phyloP scores from a whole-genome alignment of 176 grass and related monocot genomes.

The Aechmea fasciata region DNA sequence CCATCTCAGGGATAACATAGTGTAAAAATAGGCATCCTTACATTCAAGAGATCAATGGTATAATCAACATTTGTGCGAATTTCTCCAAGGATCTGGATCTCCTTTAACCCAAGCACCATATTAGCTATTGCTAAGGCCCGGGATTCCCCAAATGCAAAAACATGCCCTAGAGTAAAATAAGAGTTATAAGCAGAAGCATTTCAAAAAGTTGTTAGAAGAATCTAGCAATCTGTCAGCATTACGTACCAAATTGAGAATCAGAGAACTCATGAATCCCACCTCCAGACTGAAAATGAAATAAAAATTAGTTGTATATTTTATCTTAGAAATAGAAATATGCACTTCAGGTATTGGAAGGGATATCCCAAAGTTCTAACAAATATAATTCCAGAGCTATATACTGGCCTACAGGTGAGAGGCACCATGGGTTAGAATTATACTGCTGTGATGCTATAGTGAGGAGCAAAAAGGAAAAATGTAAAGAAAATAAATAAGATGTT shows the following conservation, averaged over 20 bases:
- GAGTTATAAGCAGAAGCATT: constrained; percentile 21
- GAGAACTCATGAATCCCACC: constrained; percentile 99
- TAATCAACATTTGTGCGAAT: constrained; percentile 99
- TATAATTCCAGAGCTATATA: no score
- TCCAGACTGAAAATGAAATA: constrained; percentile 65
- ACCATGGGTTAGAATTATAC: no score
- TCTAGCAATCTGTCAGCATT: constrained; percentile 1
- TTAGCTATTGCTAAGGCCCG: constrained; percentile 91
- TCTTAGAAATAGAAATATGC: not conserved
- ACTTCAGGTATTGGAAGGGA: not conserved
- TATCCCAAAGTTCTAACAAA: not conserved
- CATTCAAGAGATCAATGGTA: constrained; percentile 98
- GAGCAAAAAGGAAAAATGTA: no score
- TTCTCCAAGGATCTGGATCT: constrained; percentile 97
- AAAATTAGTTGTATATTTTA: not conserved
- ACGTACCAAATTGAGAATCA: constrained; percentile 95
- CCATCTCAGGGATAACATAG: constrained; percentile 2
- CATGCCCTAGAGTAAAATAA: constrained; percentile 54
- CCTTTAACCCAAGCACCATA: constrained; percentile 97
- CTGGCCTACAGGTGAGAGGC: no score
- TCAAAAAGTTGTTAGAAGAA: constrained; percentile 6
- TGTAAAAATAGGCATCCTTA: constrained; percentile 31
- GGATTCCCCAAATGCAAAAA: constrained; percentile 98
- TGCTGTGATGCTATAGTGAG: no score
- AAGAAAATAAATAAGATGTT: not conserved